Conservation (phyloP, 2,329 filamentous ascomycete species). For the Ophiobolus disseminans region DNA sequence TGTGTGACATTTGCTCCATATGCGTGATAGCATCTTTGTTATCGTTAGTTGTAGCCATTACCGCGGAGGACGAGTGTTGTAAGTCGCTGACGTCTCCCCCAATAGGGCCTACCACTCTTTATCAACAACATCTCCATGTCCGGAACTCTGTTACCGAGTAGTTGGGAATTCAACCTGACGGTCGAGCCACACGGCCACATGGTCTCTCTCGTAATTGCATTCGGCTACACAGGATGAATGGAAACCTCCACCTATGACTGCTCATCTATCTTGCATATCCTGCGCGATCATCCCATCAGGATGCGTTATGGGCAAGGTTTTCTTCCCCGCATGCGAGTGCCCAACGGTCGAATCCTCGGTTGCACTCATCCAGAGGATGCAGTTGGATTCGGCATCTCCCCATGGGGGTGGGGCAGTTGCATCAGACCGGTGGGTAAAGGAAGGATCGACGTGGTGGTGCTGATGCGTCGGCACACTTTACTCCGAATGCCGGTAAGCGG, state of each 20-base stretch:
- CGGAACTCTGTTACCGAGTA: slow-evolving; percentile 7
- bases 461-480: slow-evolving; percentile 8
- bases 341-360: slow-evolving; percentile 1
- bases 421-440: slow-evolving; percentile 7
- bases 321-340: slow-evolving; percentile 15
- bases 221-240: slow-evolving; percentile 1
- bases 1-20: slow-evolving; percentile 14
- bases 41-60: slow-evolving; percentile 12
- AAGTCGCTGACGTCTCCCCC: neutral
- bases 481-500: slow-evolving; percentile 20
- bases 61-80: neutral
- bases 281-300: slow-evolving; percentile 1
- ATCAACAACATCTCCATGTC: neutral
- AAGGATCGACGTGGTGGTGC: slow-evolving; percentile 14
- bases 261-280: slow-evolving; percentile 1
- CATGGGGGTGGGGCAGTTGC: slow-evolving; percentile 13
- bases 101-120: slow-evolving; percentile 5
- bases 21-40: slow-evolving; percentile 25
- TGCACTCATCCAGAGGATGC: neutral
- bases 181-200: neutral
- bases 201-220: neutral
- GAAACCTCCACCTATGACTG: slow-evolving; percentile 16
- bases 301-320: slow-evolving; percentile 1
- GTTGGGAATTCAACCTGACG: neutral
- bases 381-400: slow-evolving; percentile 5